These are phyloP conservation scores for Saccharomyces hybrid DNA, from an alignment of 1,139 yeast species.

Conservation along the genomic window DNA sequence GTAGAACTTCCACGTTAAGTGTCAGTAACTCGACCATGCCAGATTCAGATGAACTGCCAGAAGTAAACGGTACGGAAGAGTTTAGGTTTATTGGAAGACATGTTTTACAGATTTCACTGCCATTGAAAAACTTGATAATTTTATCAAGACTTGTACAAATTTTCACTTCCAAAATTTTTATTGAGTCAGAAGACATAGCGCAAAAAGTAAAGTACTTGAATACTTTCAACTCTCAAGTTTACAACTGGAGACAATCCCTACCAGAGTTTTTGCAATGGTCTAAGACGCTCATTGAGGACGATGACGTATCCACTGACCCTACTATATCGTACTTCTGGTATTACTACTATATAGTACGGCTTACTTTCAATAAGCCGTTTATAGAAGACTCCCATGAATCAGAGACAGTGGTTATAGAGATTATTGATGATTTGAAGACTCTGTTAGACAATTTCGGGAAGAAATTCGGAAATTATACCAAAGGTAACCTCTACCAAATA, in stretches of 20 bases:
- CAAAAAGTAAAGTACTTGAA: conserved; percentile 29
- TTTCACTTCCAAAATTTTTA: conserved; percentile 35
- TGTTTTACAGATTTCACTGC: conserved; percentile 38
- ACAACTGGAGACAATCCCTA: conserved; percentile 42
- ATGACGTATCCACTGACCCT: conserved; percentile 37
- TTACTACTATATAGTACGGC: conserved; percentile 49
- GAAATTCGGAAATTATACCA: conserved; percentile 22
- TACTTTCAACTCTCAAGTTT: conserved; percentile 44
- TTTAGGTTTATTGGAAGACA: conserved; percentile 32
- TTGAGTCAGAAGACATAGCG: conserved; percentile 25
- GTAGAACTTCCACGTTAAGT: conserved; percentile 51
- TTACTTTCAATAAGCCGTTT: conserved; percentile 56
- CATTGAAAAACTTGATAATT: conserved; percentile 43
- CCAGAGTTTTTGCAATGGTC: conserved; percentile 49
- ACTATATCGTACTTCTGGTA: conserved; percentile 48
- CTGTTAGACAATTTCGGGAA: conserved; percentile 25
- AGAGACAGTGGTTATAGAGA: conserved; percentile 22
- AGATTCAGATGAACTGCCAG: conserved; percentile 55
- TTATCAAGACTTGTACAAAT: conserved; percentile 51
- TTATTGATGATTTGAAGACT: conserved; percentile 25
- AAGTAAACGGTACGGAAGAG: conserved; percentile 47
- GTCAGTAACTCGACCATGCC: conserved; percentile 54
- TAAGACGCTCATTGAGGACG: conserved; percentile 35
- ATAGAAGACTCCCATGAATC: conserved; percentile 34
- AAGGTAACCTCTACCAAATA: conserved; percentile 28